Percentiles rank a stretch among this genome's conserved stretches.
phyloP scores from a whole-genome alignment of 257 asterid genomes.

The Handroanthus guayacan region DNA sequence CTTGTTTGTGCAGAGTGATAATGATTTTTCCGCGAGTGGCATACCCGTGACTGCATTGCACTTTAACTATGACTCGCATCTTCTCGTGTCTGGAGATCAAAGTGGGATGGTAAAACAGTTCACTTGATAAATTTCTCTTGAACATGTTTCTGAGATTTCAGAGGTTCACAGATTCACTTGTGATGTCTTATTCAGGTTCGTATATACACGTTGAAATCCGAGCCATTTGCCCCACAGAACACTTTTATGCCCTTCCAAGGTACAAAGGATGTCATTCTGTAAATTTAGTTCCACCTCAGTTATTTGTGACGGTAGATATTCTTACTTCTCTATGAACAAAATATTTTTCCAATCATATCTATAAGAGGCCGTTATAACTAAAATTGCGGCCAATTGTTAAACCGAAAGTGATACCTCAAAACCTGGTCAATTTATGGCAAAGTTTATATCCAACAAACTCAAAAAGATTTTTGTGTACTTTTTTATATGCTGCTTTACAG shows the following conservation, averaged over 20 bases:
- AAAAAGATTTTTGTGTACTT: slow-evolving; percentile 21
- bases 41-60: slow-evolving; percentile 74
- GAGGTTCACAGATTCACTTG: slow-evolving; percentile 21
- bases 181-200: slow-evolving; percentile 67
- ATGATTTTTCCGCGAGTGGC: slow-evolving; percentile 73
- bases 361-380: background rate
- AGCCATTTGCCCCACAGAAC: slow-evolving; percentile 72
- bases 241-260: slow-evolving; percentile 77
- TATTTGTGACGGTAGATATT: background rate
- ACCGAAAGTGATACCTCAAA: background rate
- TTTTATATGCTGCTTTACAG: slow-evolving; percentile 47
- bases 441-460: background rate
- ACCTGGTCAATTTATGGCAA: background rate
- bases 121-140: slow-evolving; percentile 25
- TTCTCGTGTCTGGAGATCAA: slow-evolving; percentile 88
- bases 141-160: slow-evolving; percentile 10
- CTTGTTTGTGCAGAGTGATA: slow-evolving; percentile 70
- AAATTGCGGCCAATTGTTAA: background rate
- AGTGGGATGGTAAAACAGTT: slow-evolving; percentile 71
- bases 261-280: slow-evolving; percentile 36
- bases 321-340: background rate
- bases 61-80: slow-evolving; percentile 55
- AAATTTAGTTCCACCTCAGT: slow-evolving; percentile 1
- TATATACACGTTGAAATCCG: slow-evolving; percentile 71
- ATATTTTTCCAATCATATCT: background rate